A percentile compares a stretch with the other conserved stretches of the same genome.
Conservation (phyloP, 1,139 yeast genomes). For the Protomyces gravidus region DNA sequence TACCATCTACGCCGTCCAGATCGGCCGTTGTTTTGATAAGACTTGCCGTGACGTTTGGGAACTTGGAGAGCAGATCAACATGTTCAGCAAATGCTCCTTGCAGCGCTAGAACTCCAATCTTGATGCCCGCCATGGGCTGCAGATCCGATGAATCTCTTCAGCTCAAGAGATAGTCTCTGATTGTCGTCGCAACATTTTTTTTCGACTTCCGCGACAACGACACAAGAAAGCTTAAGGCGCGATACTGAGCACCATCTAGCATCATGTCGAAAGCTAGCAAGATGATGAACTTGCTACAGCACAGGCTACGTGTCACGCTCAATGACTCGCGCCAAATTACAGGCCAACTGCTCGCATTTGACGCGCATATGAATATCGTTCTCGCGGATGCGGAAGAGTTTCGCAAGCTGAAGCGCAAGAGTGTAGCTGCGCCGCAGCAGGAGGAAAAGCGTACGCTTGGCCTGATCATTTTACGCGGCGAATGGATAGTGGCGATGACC, state of each 20-base stretch:
- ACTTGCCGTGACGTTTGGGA: conserved; percentile 38
- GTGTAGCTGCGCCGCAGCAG: conserved; percentile 24
- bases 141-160: too few species aligned
- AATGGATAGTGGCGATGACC: conserved; percentile 74
- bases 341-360: conserved; percentile 83
- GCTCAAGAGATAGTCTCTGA: too few species aligned
- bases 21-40: conserved; percentile 56
- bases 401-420: conserved; percentile 41
- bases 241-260: background rate
- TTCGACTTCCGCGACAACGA: background rate
- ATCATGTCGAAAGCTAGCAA: background rate
- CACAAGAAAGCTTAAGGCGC: background rate
- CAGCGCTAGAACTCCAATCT: conserved; percentile 67
- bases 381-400: conserved; percentile 80
- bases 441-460: conserved; percentile 75
- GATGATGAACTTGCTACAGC: conserved; percentile 45
- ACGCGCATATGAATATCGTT: conserved; percentile 70
- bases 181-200: background rate
- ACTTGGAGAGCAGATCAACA: conserved; percentile 48
- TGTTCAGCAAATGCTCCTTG: conserved; percentile 82
- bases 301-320: conserved; percentile 67
- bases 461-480: conserved; percentile 79
- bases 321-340: conserved; percentile 69
- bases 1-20: conserved; percentile 52
- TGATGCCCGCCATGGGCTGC: conserved; percentile 27